phyloP scores from a whole-genome alignment of 2,329 filamentous ascomycete genomes.

The Paecilomyces sp. region DNA sequence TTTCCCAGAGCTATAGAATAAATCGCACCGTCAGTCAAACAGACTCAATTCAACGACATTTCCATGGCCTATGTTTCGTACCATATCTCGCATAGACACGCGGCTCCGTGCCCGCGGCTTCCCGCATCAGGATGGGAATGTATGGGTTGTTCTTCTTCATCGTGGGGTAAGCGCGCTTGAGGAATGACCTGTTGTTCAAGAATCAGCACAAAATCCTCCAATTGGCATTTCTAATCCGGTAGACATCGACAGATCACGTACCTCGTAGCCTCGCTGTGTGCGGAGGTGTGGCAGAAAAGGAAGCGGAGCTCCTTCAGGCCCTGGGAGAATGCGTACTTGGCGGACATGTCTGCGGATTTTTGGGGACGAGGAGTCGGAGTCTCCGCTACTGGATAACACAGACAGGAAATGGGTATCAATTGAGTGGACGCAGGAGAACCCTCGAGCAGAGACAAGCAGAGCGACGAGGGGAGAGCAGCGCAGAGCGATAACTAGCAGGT shows the following conservation, averaged over 20 bases:
- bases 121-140: slow-evolving; percentile 88
- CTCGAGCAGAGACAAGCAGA: not conserved
- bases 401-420: slow-evolving; percentile 2
- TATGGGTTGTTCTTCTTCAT: slow-evolving; percentile 99
- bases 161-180: slow-evolving; percentile 84
- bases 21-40: slow-evolving; percentile 5
- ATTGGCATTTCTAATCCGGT: not conserved
- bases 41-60: not conserved
- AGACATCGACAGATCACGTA: slow-evolving; percentile 37
- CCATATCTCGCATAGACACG: slow-evolving; percentile 90
- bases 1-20: slow-evolving; percentile 53
- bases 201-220: not conserved
- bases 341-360: slow-evolving; percentile 58
- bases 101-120: slow-evolving; percentile 77
- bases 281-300: slow-evolving; percentile 90
- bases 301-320: slow-evolving; percentile 93
- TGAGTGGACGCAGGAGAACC: not conserved
- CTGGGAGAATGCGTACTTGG: slow-evolving; percentile 87
- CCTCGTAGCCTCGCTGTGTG: slow-evolving; percentile 84
- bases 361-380: not conserved
- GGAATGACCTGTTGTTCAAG: slow-evolving; percentile 62
- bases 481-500: not conserved
- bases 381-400: not conserved
- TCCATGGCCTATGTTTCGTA: slow-evolving; percentile 36
- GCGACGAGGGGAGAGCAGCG: not conserved